Conservation (phyloP, 768 basidiomycete genomes). For the Trametes sanguinea region DNA sequence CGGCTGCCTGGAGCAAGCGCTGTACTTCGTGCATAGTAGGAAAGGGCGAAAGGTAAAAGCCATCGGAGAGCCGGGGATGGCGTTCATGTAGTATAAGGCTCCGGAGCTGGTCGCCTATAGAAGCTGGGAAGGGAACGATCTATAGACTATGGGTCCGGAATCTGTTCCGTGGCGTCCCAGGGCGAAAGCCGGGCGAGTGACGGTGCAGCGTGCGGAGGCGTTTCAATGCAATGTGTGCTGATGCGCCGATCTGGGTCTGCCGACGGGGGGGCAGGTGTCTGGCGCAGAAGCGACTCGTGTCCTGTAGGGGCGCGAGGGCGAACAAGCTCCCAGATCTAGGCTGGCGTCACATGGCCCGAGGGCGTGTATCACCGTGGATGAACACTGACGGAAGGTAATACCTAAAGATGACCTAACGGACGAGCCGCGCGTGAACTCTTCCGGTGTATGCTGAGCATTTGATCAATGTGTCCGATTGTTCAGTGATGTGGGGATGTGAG, state of each 20-base stretch:
- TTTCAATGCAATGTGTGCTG: slow-evolving; percentile 15
- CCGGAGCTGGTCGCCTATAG: slow-evolving; percentile 22
- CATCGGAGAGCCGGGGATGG: slow-evolving; percentile 8
- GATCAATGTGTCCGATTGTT: neutral
- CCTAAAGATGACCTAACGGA: slow-evolving; percentile 16
- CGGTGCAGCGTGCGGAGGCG: slow-evolving; percentile 10
- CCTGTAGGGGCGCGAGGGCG: neutral
- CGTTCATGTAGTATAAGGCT: slow-evolving; percentile 20
- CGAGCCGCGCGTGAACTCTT: neutral
- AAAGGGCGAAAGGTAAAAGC: slow-evolving; percentile 43
- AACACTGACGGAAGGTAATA: slow-evolving; percentile 14
- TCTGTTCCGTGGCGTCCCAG: slow-evolving; percentile 24
- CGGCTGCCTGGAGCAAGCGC: slow-evolving; percentile 77
- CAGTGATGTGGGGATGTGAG: neutral
- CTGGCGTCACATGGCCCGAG: slow-evolving; percentile 16
- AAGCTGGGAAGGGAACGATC: slow-evolving; percentile 26
- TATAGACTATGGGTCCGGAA: slow-evolving; percentile 20
- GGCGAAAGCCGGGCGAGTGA: slow-evolving; percentile 19
- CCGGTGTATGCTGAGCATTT: neutral
- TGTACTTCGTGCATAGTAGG: slow-evolving; percentile 66
- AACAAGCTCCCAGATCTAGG: slow-evolving; percentile 9
- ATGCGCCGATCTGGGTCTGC: slow-evolving; percentile 11
- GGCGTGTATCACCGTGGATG: slow-evolving; percentile 13
- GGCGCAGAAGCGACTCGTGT: slow-evolving; percentile 15
- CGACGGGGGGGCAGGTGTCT: slow-evolving; percentile 11